These are phyloP conservation scores for Exophiala oligosperma DNA, from an alignment of 2,329 filamentous ascomycete genomes.

Conservation along the genomic window DNA sequence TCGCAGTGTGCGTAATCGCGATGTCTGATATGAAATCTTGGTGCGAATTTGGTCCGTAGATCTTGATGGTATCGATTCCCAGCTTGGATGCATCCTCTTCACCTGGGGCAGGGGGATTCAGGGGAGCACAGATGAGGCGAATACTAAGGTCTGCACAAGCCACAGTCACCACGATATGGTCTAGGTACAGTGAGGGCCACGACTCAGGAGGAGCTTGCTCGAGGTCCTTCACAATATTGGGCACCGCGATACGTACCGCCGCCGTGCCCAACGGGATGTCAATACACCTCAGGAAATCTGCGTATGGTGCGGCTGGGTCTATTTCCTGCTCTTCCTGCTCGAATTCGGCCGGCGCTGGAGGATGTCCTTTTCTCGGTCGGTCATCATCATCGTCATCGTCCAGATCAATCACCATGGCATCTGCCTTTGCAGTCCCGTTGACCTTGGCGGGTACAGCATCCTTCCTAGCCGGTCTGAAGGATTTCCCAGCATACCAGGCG, in stretches of 20 bases:
- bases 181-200: conserved; percentile 49
- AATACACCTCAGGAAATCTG: conserved; percentile 54
- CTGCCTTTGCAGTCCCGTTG: conserved; percentile 41
- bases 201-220: conserved; percentile 31
- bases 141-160: conserved; percentile 59
- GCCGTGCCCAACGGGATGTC: conserved; percentile 56
- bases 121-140: conserved; percentile 55
- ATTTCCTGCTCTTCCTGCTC: conserved; percentile 58
- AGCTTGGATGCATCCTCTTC: conserved; percentile 37
- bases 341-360: conserved; percentile 41
- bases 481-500: conserved; percentile 60
- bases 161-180: conserved; percentile 54
- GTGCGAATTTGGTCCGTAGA: conserved; percentile 49
- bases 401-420: conserved; percentile 57
- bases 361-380: conserved; percentile 33
- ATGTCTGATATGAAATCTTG: conserved; percentile 53
- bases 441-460: conserved; percentile 34
- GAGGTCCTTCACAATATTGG: conserved; percentile 40
- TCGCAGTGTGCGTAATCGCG: conserved; percentile 54
- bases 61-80: conserved; percentile 50
- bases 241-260: conserved; percentile 54
- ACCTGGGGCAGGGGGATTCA: conserved; percentile 51
- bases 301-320: conserved; percentile 57
- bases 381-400: conserved; percentile 56
- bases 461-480: conserved; percentile 41